Evolutionary conservation across 1,284 basidiomycete species (phyloP), one percentile per base, ranked within the genome.

Genomic region (Quambalaria eucalypti): DNA sequence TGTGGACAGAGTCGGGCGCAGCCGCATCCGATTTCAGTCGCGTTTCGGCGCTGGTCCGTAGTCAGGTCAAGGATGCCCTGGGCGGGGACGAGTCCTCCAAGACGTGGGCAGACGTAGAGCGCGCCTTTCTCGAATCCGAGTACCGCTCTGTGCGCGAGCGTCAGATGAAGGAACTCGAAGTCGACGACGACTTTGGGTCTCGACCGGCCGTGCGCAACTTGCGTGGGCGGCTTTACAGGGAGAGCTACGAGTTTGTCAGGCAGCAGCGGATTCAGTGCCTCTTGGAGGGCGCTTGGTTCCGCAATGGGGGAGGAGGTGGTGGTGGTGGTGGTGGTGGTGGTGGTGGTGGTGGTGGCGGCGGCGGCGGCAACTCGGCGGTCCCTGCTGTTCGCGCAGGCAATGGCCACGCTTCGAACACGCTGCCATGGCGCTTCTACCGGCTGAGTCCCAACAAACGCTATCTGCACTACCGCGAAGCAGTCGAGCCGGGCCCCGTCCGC

Each of bases 1-100:
- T 97, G 86, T 97, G 91, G 91, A 84, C 82, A 67, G 91, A 96
- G 76, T 90, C 88, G 62, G 87, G 87, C 31, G 89, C 92, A 1
- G 85, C 86, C 9, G 57, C 62, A 12, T 8, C 76, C 23, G 69
- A 72, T 50, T 92, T 95, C 69, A 80, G 82, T 33, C 84, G 90
- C 14, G 84, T 96, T 8, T 82, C 84, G 48, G 87, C 86, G 14
- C 78, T 96, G 23, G 86, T 88, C 38, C 84, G 85, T 48, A 90
- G 88, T 79, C 91, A 96, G 84, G 60, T 77, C 8, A 54, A 50
- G 30, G 58, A 69, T 44, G 65, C 64, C 10, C 50, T 72, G 42
- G 80, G 84, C 31, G n/a, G n/a, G n/a, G 82, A 83, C 57, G 90
- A 93, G 77, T 85, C 84, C 65, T 79, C 80, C 40, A 84, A 87